Evolutionary conservation across 495 filamentous ascomycete species (phyloP), one percentile per base, ranked within the genome.

Genomic region (Aspergillus cristatus): DNA sequence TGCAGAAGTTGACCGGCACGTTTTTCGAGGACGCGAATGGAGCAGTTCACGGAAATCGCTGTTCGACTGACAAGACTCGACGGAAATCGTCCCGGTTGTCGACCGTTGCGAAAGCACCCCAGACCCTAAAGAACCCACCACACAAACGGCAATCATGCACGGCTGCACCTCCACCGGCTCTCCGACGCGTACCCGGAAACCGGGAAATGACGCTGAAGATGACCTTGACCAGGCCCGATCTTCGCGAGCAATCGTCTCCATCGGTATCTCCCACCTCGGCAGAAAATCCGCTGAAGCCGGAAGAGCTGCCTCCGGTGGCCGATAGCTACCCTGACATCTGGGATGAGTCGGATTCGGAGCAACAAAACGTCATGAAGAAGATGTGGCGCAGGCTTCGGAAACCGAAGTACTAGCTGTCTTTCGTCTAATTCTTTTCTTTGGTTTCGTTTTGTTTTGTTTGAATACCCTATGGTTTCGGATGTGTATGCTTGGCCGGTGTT

Each of bases 161-260:
- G 3, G 50, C 47, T 1, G 16, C 45, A 32, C 24, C 45, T 15
- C 47, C 57, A 41, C 14, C 40, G 6, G 32, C 31, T 17, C 40
- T 53, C 41, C 47, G 46, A 25, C 51, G 47, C 24, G 25, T 48
- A 14, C 38, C 50, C 12, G 50, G 47, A 7, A 57, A 49, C 28
- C 78, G 89, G 13, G 89, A 95, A 58, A 95, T 95, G 90, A 94
- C 89, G 11, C 60, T 96, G 30, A 82, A 85, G 24, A 93, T 96
- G 86, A 95, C 90, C 5, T 72, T 95, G 35, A 96, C 90, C 14
- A 72, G 86, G 34, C 87, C 88, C 0, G 90, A 94, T 51, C 71
- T 95, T 36, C 76, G n/a, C n/a, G 85, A 29, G 58, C 60, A 14
- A 76, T 84, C 81, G n/a, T 52, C 74, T 72, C 17, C 68, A 72